A percentile compares a stretch with the other conserved stretches of the same genome.
Evolutionary conservation across 2,329 filamentous ascomycete genomes (phyloP).

Genomic region (Exophiala xenobiotica): DNA sequence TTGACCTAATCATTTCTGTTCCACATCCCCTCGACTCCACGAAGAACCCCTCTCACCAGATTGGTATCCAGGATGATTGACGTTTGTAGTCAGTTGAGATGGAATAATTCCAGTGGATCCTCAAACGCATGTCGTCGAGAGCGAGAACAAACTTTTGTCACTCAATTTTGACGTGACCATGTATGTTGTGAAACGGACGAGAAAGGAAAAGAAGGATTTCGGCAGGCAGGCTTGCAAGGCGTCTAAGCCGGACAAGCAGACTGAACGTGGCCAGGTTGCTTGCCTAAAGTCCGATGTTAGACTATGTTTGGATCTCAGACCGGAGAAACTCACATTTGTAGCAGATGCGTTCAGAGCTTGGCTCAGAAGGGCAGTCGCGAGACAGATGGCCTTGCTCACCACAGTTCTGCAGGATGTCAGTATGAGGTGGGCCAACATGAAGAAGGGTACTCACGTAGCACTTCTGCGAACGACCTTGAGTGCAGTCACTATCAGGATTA

Average conservation of each 20-base stretch:
- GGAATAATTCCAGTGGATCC: not conserved
- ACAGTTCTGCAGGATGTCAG: conserved; percentile 44
- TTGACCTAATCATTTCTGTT: not conserved
- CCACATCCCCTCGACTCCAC: not conserved
- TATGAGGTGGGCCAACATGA: no score
- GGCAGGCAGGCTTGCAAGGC: conserved; percentile 1
- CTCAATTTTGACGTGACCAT: conserved; percentile 7
- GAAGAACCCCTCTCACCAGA: not conserved
- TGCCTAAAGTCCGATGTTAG: conserved; percentile 25
- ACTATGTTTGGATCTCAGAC: no score
- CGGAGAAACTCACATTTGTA: conserved; percentile 71
- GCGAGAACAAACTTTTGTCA: not conserved
- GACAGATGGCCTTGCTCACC: conserved; percentile 91
- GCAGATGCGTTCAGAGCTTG: conserved; percentile 89
- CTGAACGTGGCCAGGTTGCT: conserved; percentile 83
- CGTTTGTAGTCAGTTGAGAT: not conserved
- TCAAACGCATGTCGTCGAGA: not conserved
- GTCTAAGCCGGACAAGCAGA: conserved; percentile 75
- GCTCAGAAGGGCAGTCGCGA: conserved; percentile 93
- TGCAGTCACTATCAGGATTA: conserved; percentile 77
- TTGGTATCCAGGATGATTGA: not conserved
- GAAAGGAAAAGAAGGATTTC: conserved; percentile 15
- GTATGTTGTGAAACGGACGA: conserved; percentile 15
- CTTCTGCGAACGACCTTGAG: conserved; percentile 81
- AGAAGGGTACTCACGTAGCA: conserved; percentile 96